Base-by-base conservation (phyloP, 2,329 filamentous ascomycete species). In the Thielaviopsis cerberus region DNA sequence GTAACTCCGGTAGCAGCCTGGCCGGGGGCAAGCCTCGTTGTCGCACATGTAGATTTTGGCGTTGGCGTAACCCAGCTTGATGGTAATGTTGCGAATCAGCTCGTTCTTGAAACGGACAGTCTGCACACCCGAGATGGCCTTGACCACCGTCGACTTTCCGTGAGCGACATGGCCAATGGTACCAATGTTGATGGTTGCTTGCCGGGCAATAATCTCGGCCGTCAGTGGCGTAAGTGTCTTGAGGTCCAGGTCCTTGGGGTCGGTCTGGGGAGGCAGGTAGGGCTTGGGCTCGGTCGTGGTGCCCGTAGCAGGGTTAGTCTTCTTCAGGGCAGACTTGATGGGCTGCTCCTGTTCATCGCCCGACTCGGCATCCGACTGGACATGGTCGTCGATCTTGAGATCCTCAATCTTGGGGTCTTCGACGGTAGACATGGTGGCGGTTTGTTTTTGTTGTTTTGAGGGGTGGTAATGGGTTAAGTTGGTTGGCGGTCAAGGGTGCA, bases 41-140 rank as follows among this genome's bases (percentile, higher is more conserved):
- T 96, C 88, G 73, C 92, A 98, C 79, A 96, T 88, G 83, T 97
- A 98, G 72, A 98, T 90, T 75, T 98, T 97, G 67, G 92, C 92
- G 72, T 98, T 98, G 71, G 92, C 92, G 72, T 98, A 98, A 70
- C 92, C 92, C 67, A 98, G 81, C 82, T 98, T 98, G 78, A 98
- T 98, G 67, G 92, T 98, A 69, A 98, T 98, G 73, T 98, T 98
- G 69, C 92, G 81, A 75, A 97, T 94, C 74, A 96, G 76, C 75
- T 98, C 92, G 76, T 97, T 98, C 85, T 98, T 98, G 80, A 98
- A 98, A 65, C 92, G 83, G 69, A 98, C 92, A 20, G 92, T 98
- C 79, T 98, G 92, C 63, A 98, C 92, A 62, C 92, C 92, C 1
- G 92, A 97, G 67, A 98, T 97, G 67, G 92, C 92, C 79, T 98